Evolutionary conservation across 1,284 basidiomycete species (phyloP), one percentile per base, ranked within the genome.

Genomic region (Vanrija sp.): DNA sequence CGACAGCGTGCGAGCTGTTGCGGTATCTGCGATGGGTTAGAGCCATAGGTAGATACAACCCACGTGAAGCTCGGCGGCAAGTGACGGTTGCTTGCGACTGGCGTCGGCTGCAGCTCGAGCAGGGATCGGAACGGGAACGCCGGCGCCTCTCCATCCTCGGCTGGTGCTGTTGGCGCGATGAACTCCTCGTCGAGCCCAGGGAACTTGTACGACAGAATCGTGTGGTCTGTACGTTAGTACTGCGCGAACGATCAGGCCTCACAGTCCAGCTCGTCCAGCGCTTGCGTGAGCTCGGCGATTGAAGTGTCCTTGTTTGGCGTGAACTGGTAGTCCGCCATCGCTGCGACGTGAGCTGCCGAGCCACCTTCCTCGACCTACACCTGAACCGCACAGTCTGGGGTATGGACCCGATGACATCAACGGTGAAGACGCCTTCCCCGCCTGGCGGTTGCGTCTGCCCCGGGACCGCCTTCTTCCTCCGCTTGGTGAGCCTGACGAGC

Each of bases 291-390:
- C 54, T 83, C 77, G 2, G 84, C 75, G 3, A 90, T 77, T 3
- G 85, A 84, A 65, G 93, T 88, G 20, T 83, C 74, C 65, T 80
- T 78, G 52, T 86, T 79, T 1, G 89, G 88, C 52, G 85, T 82
- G 72, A 84, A 95, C 73, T 95, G 91, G 68, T 85, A 95, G 70
- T 96, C 92, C 41, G 85, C 89, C 88, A 95, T 90, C 56, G 85
- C 92, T 96, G 50, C 15, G 38, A 35, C 43, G 23, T 45, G 45
- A 38, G n/a, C n/a, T 51, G 4, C 45, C 38, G 47, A 42, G n/a
- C n/a, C 16, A 16, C 8, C 14, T 41, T 23, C 15, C 20, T 8
- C 9, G 3, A 76, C 86, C 75, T 65, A 93, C 92, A 86, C 75
- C 93, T 82, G 77, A 98, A 98, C 41, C 95, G 82, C 37, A 87